Conservation (phyloP, 768 basidiomycete genomes). For the Xerocomus spinulosus region DNA sequence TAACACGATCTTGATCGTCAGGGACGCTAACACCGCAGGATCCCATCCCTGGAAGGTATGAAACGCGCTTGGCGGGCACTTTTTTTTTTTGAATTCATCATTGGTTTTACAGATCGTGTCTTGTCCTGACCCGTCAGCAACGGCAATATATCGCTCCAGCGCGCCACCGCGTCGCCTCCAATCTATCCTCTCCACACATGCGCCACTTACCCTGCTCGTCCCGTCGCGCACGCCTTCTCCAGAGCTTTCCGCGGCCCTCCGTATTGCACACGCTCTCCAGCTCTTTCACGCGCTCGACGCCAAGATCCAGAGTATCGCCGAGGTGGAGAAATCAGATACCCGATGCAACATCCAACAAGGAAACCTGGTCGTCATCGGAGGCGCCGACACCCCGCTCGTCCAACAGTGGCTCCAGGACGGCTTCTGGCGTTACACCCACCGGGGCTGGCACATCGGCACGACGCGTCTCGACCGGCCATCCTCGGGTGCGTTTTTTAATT, state of each 20-base stretch:
- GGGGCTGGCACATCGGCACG: conserved; percentile 12
- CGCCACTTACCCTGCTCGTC: conserved; percentile 55
- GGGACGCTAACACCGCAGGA: neutral
- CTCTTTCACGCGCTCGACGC: conserved; percentile 68
- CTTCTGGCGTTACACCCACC: conserved; percentile 19
- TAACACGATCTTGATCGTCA: conserved; percentile 10
- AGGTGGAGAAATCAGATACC: conserved; percentile 20
- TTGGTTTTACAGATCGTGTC: conserved; percentile 10
- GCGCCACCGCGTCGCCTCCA: conserved; percentile 47
- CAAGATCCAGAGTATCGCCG: conserved; percentile 45
- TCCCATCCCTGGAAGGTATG: conserved; percentile 23
- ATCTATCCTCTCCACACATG: conserved; percentile 51
- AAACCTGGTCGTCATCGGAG: conserved; percentile 60
- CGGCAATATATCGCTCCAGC: neutral
- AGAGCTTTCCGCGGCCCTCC: conserved; percentile 52
- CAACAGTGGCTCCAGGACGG: conserved; percentile 28
- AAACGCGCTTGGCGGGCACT: too few species aligned
- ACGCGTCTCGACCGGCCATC: conserved; percentile 18
- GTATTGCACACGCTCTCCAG: conserved; percentile 64
- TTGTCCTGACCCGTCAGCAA: neutral
- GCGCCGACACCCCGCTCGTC: conserved; percentile 33
- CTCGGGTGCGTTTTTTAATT: conserved; percentile 17
- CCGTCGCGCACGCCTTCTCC: conserved; percentile 31
- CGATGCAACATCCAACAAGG: conserved; percentile 24
- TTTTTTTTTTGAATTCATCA: neutral